Evolutionary conservation across 78 protist genomes (phyloP).

Genomic region (Dictyostelium firmibasis): DNA sequence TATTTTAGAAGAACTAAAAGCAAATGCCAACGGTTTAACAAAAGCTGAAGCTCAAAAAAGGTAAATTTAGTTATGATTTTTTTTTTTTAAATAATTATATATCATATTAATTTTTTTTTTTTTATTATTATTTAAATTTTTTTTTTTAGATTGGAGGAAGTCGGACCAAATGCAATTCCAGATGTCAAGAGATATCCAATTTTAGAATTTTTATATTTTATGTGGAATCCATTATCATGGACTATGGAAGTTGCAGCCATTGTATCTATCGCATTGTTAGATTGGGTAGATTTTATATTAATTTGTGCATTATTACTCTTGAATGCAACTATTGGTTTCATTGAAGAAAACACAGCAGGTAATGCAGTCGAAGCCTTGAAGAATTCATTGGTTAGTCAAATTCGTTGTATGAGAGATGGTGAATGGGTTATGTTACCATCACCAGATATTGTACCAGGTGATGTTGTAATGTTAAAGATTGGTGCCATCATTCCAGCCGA

Average conservation of each 20-base stretch:
- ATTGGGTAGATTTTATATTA: slow-evolving; percentile 86
- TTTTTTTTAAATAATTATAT: not conserved
- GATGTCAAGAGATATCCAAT: slow-evolving; percentile 80
- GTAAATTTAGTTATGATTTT: not conserved
- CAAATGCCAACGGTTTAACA: slow-evolving; percentile 47
- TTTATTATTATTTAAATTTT: not conserved
- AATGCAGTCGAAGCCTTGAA: slow-evolving; percentile 92
- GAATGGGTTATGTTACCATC: slow-evolving; percentile 64
- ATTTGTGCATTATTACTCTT: slow-evolving; percentile 76
- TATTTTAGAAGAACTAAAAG: slow-evolving; percentile 36
- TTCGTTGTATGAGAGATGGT: slow-evolving; percentile 86
- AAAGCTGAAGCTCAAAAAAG: slow-evolving; percentile 64
- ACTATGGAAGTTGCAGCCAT: slow-evolving; percentile 89
- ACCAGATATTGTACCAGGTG: slow-evolving; percentile 92
- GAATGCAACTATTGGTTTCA: slow-evolving; percentile 90
- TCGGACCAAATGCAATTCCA: slow-evolving; percentile 69
- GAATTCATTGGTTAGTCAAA: slow-evolving; percentile 74
- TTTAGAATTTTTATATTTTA: slow-evolving; percentile 68
- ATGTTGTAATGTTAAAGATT: slow-evolving; percentile 80
- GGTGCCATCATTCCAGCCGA: slow-evolving; percentile 95
- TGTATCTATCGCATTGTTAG: slow-evolving; percentile 73
- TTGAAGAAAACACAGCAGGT: slow-evolving; percentile 91
- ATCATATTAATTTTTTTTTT: not conserved
- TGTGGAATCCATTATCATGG: slow-evolving; percentile 90
- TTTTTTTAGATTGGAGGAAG: slow-evolving; percentile 29